phyloP scores from a whole-genome alignment of 768 basidiomycete genomes.

The Tulasnella sp. region DNA sequence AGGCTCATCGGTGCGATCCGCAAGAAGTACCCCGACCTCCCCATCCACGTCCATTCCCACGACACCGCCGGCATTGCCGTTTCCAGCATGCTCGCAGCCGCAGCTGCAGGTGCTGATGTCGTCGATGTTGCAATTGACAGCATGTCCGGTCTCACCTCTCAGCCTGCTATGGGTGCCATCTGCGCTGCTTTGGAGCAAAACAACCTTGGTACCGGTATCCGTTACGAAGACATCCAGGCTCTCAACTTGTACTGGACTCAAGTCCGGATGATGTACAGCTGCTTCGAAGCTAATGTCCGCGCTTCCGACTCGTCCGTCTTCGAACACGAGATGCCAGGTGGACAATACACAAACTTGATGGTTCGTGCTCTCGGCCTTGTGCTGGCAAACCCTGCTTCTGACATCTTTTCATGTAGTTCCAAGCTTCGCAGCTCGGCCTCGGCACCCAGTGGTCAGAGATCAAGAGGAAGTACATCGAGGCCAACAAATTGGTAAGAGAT shows the following conservation, averaged over 20 bases:
- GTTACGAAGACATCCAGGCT: conserved; percentile 93
- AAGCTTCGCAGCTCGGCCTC: conserved; percentile 93
- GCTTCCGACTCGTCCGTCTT: conserved; percentile 97
- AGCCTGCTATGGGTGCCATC: conserved; percentile 98
- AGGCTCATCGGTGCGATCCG: conserved; percentile 92
- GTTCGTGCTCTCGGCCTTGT: conserved; percentile 36
- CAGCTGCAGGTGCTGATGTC: conserved; percentile 95
- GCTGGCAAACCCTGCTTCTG: not conserved
- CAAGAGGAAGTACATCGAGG: conserved; percentile 98
- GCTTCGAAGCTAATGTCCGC: conserved; percentile 97
- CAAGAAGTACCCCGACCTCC: conserved; percentile 91
- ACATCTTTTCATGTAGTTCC: conserved; percentile 56
- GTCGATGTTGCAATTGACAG: conserved; percentile 99
- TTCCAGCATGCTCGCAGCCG: conserved; percentile 94
- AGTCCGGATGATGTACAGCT: conserved; percentile 87
- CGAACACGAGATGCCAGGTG: conserved; percentile 99
- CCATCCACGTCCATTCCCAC: conserved; percentile 99
- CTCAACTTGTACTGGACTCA: conserved; percentile 98
- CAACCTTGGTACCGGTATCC: conserved; percentile 86
- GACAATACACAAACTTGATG: conserved; percentile 91
- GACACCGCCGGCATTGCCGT: conserved; percentile 98
- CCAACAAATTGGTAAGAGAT: conserved; percentile 75
- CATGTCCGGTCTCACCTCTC: conserved; percentile 97
- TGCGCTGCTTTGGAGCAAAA: conserved; percentile 94
- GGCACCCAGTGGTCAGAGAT: conserved; percentile 98